Percentiles rank a stretch among this genome's conserved stretches.
phyloP scores from a whole-genome alignment of 1,139 yeast genomes.

The Saccharomyces hybrid region DNA sequence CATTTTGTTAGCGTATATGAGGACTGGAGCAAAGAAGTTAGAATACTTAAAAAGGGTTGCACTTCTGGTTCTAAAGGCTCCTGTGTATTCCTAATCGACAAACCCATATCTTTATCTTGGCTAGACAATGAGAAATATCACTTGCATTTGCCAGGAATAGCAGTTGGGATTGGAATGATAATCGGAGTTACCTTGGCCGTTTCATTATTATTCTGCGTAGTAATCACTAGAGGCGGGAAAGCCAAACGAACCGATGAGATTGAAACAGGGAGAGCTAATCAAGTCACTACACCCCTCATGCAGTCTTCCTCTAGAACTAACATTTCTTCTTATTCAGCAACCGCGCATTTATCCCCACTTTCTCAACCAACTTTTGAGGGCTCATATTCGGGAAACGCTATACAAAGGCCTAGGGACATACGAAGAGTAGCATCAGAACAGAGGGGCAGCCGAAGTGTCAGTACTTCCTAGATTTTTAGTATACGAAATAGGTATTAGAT shows the following conservation, averaged over 20 bases:
- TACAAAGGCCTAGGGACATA: neutral
- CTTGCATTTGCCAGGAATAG: slow-evolving; percentile 56
- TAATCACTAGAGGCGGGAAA: slow-evolving; percentile 4
- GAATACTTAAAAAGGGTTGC: slow-evolving; percentile 62
- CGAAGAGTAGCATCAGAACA: neutral
- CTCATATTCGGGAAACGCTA: slow-evolving; percentile 13
- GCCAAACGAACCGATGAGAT: neutral
- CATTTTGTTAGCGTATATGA: slow-evolving; percentile 28
- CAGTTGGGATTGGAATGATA: slow-evolving; percentile 58
- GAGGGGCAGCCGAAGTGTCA: neutral
- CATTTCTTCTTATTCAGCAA: slow-evolving; percentile 4
- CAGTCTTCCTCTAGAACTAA: neutral
- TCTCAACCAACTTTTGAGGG: slow-evolving; percentile 8
- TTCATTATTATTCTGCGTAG: slow-evolving; percentile 32
- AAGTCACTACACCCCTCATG: neutral
- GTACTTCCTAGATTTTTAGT: neutral
- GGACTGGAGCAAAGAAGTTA: slow-evolving; percentile 59
- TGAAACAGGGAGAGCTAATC: neutral
- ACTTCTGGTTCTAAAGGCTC: slow-evolving; percentile 39
- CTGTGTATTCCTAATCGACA: slow-evolving; percentile 66
- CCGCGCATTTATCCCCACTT: slow-evolving; percentile 1
- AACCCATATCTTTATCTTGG: slow-evolving; percentile 64
- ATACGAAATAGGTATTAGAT: neutral
- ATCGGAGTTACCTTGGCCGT: slow-evolving; percentile 40
- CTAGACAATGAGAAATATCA: slow-evolving; percentile 43